phyloP scores from a whole-genome alignment of 176 grass and related monocot genomes.

The Leersia perrieri region DNA sequence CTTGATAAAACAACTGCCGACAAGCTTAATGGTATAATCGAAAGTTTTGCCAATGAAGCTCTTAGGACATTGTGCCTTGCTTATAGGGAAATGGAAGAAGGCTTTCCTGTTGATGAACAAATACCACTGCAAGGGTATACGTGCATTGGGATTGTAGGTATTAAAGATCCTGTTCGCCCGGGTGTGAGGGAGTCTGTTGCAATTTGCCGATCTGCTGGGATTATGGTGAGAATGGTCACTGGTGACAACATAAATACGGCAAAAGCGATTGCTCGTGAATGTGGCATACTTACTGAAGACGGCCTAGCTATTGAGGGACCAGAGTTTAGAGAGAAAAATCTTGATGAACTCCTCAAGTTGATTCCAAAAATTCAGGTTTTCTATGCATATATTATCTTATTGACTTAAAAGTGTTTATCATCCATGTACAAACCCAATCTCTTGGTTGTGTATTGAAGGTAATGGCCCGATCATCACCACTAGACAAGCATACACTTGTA shows the following conservation, averaged over 20 bases:
- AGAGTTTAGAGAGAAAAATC: slow-evolving; percentile 80
- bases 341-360: slow-evolving; percentile 60
- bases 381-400: slow-evolving; percentile 5
- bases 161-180: slow-evolving; percentile 93
- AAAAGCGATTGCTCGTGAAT: slow-evolving; percentile 90
- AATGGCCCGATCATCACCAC: slow-evolving; percentile 92
- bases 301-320: slow-evolving; percentile 91
- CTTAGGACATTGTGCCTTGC: slow-evolving; percentile 89
- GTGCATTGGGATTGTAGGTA: slow-evolving; percentile 90
- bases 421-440: slow-evolving; percentile 10
- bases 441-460: slow-evolving; percentile 54
- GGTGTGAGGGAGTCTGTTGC: slow-evolving; percentile 96
- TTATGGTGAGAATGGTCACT: slow-evolving; percentile 95
- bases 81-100: slow-evolving; percentile 74
- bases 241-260: slow-evolving; percentile 98
- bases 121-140: slow-evolving; percentile 71
- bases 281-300: slow-evolving; percentile 91
- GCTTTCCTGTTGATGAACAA: slow-evolving; percentile 50
- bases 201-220: slow-evolving; percentile 77
- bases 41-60: slow-evolving; percentile 83
- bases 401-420: background rate
- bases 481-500: slow-evolving; percentile 95
- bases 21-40: slow-evolving; percentile 70
- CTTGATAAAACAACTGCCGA: slow-evolving; percentile 59
- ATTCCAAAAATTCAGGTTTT: slow-evolving; percentile 93